phyloP scores from a whole-genome alignment of 1,284 basidiomycete genomes.

The Fomitiporia mediterranea region DNA sequence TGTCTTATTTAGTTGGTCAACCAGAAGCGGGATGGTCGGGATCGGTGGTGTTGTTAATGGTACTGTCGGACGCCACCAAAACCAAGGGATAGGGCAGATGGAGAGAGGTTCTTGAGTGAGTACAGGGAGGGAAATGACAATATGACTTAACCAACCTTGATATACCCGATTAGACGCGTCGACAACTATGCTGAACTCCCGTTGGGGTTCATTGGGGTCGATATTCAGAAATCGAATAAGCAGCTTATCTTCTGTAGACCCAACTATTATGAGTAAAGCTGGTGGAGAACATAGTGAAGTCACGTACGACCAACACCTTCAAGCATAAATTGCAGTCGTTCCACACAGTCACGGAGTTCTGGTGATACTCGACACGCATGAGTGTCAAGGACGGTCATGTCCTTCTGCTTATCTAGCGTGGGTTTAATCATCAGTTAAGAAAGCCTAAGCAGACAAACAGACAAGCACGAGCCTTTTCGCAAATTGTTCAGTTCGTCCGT shows the following conservation, averaged over 20 bases:
- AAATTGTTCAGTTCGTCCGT: conserved; percentile 53
- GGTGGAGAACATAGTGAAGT: background rate
- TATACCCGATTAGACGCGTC: conserved; percentile 63
- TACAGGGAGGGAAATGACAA: background rate
- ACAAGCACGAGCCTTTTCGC: conserved; percentile 46
- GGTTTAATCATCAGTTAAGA: background rate
- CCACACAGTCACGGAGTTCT: conserved; percentile 57
- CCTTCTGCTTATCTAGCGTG: conserved; percentile 59
- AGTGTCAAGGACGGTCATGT: conserved; percentile 54
- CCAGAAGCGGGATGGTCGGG: conserved; percentile 54
- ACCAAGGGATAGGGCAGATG: too few relatives aligned
- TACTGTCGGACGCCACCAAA: too few relatives aligned
- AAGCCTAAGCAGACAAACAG: background rate
- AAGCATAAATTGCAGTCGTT: conserved; percentile 56
- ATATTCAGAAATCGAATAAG: conserved; percentile 70
- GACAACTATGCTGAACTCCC: conserved; percentile 72
- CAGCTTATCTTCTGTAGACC: conserved; percentile 49
- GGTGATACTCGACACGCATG: conserved; percentile 52
- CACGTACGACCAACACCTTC: conserved; percentile 64
- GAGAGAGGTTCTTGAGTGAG: background rate
- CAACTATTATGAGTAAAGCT: conserved; percentile 5
- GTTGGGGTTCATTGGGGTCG: conserved; percentile 50
- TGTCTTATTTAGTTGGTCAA: conserved; percentile 60
- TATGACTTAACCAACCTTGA: conserved; percentile 47
- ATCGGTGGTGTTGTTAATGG: conserved; percentile 64